phyloP scores from a whole-genome alignment of 176 grass and related monocot genomes.

The Eleusine coracana region DNA sequence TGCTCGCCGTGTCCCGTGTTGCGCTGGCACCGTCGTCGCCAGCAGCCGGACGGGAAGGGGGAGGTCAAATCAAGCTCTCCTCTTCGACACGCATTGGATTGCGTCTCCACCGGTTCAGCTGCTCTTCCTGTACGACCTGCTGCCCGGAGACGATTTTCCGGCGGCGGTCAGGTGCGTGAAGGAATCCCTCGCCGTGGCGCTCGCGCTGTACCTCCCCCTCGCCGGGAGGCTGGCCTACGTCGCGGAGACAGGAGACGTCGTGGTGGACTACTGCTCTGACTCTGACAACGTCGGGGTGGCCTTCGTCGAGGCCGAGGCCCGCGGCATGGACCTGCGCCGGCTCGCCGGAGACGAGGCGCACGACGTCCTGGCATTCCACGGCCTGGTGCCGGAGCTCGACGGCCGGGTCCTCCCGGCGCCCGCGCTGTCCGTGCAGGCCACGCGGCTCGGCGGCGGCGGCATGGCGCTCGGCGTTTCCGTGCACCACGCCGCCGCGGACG shows the following conservation, averaged over 20 bases:
- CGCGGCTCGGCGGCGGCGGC: constrained; percentile 19
- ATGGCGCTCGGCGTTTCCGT: constrained; percentile 39
- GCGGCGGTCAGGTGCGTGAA: constrained; percentile 7
- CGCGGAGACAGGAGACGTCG: constrained; percentile 14
- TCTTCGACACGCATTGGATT: constrained; percentile 33
- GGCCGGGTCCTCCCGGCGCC: constrained; percentile 18
- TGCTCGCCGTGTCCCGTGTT: constrained; percentile 12
- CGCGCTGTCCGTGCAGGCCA: constrained; percentile 39
- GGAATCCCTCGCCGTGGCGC: neutral
- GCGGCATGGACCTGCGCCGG: constrained; percentile 6
- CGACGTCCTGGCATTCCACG: constrained; percentile 22
- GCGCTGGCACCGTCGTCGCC: neutral
- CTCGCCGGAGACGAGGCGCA: constrained; percentile 39
- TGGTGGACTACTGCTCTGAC: constrained; percentile 15
- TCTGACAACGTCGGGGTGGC: neutral
- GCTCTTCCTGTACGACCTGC: neutral
- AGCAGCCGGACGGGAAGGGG: neutral
- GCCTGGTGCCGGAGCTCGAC: constrained; percentile 23
- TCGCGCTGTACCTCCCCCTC: constrained; percentile 5
- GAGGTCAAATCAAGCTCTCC: neutral
- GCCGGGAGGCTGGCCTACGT: constrained; percentile 21
- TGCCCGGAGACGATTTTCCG: neutral
- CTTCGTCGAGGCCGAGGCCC: constrained; percentile 5
- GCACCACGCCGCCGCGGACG: constrained; percentile 47
- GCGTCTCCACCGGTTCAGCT: constrained; percentile 31